Conservation (phyloP, 768 basidiomycete species). For the Leccinum truebloodii region DNA sequence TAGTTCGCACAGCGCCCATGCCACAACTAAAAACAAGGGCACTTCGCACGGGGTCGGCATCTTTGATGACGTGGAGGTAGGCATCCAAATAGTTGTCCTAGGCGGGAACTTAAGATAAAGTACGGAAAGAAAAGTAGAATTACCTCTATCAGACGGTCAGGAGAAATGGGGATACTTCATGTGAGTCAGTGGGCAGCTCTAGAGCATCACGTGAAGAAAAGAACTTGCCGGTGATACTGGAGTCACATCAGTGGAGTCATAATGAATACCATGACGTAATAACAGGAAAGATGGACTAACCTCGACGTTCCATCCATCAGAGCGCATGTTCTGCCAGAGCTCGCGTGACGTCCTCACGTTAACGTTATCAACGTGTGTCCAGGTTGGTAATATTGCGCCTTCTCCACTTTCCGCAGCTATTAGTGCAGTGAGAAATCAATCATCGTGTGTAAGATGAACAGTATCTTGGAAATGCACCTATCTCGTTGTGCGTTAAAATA, state of each 20-base stretch:
- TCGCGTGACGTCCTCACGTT: slow-evolving; percentile 89
- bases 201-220: slow-evolving; percentile 9
- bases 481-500: slow-evolving; percentile 91
- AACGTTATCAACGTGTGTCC: slow-evolving; percentile 83
- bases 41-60: slow-evolving; percentile 76
- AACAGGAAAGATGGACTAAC: slow-evolving; percentile 36
- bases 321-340: slow-evolving; percentile 77
- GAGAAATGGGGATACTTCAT: slow-evolving; percentile 90
- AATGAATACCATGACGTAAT: slow-evolving; percentile 12
- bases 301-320: slow-evolving; percentile 90
- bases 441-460: neutral
- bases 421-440: slow-evolving; percentile 6
- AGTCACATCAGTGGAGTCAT: neutral
- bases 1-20: slow-evolving; percentile 94
- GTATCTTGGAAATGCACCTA: slow-evolving; percentile 48
- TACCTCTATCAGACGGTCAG: slow-evolving; percentile 88
- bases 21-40: slow-evolving; percentile 94
- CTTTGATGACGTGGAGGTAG: slow-evolving; percentile 79
- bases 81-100: slow-evolving; percentile 96
- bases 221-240: slow-evolving; percentile 74
- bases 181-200: slow-evolving; percentile 13
- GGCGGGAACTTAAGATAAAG: neutral
- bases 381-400: slow-evolving; percentile 86
- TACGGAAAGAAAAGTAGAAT: slow-evolving; percentile 10
- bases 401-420: slow-evolving; percentile 61